Conservation (phyloP, 257 asterid genomes). For the Avicennia marina region DNA sequence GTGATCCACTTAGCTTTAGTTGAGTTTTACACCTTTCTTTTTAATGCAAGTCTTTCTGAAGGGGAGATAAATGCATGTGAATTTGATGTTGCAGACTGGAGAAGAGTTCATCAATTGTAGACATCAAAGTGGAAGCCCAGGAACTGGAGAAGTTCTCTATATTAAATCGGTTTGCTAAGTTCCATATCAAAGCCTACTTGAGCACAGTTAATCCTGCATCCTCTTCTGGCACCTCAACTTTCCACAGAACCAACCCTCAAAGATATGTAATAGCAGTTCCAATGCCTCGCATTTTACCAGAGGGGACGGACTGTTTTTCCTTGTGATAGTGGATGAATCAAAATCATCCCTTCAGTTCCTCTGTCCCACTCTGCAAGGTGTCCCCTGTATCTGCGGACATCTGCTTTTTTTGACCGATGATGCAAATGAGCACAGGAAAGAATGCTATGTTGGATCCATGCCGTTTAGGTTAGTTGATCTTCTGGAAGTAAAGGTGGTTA, state of each 20-base stretch:
- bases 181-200: constrained; percentile 44
- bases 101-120: constrained; percentile 36
- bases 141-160: constrained; percentile 63
- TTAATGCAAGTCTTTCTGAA: background rate
- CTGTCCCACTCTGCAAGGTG: background rate
- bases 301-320: constrained; percentile 48
- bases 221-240: constrained; percentile 25
- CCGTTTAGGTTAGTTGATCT: constrained; percentile 30
- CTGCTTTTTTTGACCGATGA: constrained; percentile 2
- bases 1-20: background rate
- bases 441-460: constrained; percentile 3
- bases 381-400: background rate
- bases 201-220: constrained; percentile 34
- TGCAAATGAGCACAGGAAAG: background rate
- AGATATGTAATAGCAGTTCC: constrained; percentile 57
- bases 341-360: background rate
- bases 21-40: background rate
- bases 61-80: constrained; percentile 5
- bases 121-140: constrained; percentile 49
- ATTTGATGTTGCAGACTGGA: constrained; percentile 61
- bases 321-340: constrained; percentile 38
- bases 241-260: constrained; percentile 31
- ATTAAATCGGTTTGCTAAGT: constrained; percentile 69
- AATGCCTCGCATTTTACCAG: constrained; percentile 58
- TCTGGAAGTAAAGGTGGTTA: constrained; percentile 21